Evolutionary conservation across 176 grass and related monocot genomes (phyloP), one percentile per base, ranked within the genome.

Genomic region (Aegilops umbellulata): DNA sequence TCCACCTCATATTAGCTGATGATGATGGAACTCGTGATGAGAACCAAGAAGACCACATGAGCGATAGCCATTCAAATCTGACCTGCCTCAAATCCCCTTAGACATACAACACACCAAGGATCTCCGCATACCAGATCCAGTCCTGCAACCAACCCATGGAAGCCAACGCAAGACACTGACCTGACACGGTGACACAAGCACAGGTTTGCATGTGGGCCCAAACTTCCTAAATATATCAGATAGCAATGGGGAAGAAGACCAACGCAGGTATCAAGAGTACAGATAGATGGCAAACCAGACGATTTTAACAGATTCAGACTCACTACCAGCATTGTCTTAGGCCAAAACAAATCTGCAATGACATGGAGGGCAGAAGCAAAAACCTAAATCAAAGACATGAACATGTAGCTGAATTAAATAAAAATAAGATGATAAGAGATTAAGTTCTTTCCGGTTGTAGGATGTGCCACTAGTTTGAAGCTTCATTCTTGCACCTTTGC

Each of bases 141-240:
- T 26, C 86, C 80, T 88, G 86, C 86, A 88, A 82, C 14, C 49
- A 74, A 62, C 25, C 41, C 25, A 57, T 25, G 4, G 39, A 55
- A 61, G 12, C 60, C 2, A 85, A 20, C 80, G 22, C 12, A 13
- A 25, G 16, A 74, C 8, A 53, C 44, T 49, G 47, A 53, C 24
- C 73, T 76, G 25, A 76, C 73, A 53, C 46, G 3, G 3, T 76
- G 25, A 24, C 47, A 15, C 25, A 22, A 8, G 47, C 19, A 57
- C 16, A 57, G 7, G 53, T 57, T 57, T 57, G 51, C 51, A 19
- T 20, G 6, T 57, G 0, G 53, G 2, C 2, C 17, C 53, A 57
- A 57, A 27, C 8, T 51, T 51, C 47, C 47, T 51, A 51, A 51
- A 51, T 51, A 17, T 51, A 51, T 51, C 47, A 51, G 47, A 51